Base-by-base conservation (phyloP, 495 filamentous ascomycete genomes). In the Hyaloscypha hepaticicola region DNA sequence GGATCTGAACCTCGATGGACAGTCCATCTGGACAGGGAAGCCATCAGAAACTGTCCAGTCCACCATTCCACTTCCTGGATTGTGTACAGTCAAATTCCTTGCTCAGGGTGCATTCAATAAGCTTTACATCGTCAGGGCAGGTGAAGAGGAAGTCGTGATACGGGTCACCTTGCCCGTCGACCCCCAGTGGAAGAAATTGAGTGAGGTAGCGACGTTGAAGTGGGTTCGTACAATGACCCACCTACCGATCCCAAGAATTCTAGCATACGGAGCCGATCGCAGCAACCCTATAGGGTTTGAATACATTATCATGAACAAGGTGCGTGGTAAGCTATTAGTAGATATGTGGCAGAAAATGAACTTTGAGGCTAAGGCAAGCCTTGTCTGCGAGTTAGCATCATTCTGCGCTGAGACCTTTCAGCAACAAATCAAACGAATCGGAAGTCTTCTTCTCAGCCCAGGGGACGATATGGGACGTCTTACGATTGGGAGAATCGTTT, bases 291-390 rank as follows among this genome's bases (percentile, higher is more conserved):
- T 87, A 27, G 80, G 80, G 9, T 85, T 82, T 64, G 85, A 87
- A 75, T 88, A 84, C 84, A 80, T 87, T 1, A 63, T 88, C 14
- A 83, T 86, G 81, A 76, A 78, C 19, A 73, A 69, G 63, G 68
- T 86, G 49, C 63, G 74, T 5, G 84, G 84, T 3, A 73, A 55
- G 8, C 70, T 75, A 0, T 74, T 81, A 1, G 60, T 69, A 33
- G 65, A 77, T n/a, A 64, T 73, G 33, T 87, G 82, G 81, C 38
- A 67, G 1, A 69, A 66, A 3, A 72, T 80, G 72, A 45, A 71
- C 7, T 64, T 74, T 60, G 69, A 61, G 2, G 67, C 68, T 12
- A 82, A 85, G 61, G 68, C 73, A 50, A 65, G 61, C 1, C 14
- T 63, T 6, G 60, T 55, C 3, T 16, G 33, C 11, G 5, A 53